Evolutionary conservation across 768 basidiomycete genomes (phyloP).

Genomic region (Agaricus sinodeliciosus): DNA sequence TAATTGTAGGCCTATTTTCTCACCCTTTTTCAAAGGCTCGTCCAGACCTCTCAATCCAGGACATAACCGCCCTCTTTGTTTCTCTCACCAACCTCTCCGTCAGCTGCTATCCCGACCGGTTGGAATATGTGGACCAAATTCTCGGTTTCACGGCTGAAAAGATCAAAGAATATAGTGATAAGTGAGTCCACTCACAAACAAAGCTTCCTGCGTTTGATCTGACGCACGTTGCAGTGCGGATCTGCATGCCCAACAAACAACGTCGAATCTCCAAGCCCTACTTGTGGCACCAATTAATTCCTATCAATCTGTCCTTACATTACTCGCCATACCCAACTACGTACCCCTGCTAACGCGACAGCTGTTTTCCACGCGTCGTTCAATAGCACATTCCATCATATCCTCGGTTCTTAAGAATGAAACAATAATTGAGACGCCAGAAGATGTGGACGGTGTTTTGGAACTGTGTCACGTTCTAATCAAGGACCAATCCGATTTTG

Average conservation of each 20-base stretch:
- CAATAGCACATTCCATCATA: constrained; percentile 92
- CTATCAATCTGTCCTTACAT: constrained; percentile 91
- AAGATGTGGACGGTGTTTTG: constrained; percentile 91
- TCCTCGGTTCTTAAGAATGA: constrained; percentile 95
- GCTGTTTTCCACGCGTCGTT: constrained; percentile 83
- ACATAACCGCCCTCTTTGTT: constrained; percentile 92
- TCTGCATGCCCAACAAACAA: constrained; percentile 82
- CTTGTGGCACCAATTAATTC: constrained; percentile 94
- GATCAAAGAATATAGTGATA: constrained; percentile 77
- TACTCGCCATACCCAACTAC: constrained; percentile 94
- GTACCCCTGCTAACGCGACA: constrained; percentile 77
- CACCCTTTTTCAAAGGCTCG: constrained; percentile 56
- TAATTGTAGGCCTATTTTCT: background rate
- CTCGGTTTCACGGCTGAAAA: constrained; percentile 85
- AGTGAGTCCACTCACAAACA: constrained; percentile 33
- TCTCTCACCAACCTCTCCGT: constrained; percentile 93
- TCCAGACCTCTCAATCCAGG: constrained; percentile 95
- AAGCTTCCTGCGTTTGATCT: background rate
- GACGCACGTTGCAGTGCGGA: constrained; percentile 55
- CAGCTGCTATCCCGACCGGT: constrained; percentile 93
- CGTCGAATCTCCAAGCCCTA: constrained; percentile 82
- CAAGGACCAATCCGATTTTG: constrained; percentile 69
- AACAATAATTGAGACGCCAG: constrained; percentile 87
- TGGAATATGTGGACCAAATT: constrained; percentile 97
- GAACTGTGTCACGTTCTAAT: constrained; percentile 91